Evolutionary conservation across 2,329 filamentous ascomycete genomes (phyloP).

Genomic region (Apiospora koreana): DNA sequence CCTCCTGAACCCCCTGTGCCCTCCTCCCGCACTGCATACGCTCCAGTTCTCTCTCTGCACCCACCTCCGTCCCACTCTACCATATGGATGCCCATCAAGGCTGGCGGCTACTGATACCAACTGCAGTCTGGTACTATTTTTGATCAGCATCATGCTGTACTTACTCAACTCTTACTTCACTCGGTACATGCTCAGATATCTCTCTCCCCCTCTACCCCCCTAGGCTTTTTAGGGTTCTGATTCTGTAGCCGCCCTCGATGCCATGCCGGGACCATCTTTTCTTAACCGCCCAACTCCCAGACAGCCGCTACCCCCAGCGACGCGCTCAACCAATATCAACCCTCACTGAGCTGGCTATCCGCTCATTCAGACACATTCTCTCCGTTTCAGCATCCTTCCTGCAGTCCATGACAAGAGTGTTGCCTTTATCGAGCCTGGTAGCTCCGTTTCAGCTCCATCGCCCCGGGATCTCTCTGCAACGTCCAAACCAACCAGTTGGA

Average conservation of each 20-base stretch:
- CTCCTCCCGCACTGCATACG: neutral
- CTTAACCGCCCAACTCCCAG: conserved; percentile 48
- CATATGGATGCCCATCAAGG: conserved; percentile 22
- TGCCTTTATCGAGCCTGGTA: conserved; percentile 25
- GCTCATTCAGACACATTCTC: conserved; percentile 50
- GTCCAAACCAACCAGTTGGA: conserved; percentile 44
- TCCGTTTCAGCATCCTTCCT: conserved; percentile 51
- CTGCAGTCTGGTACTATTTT: conserved; percentile 30
- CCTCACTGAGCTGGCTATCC: conserved; percentile 40
- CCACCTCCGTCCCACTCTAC: conserved; percentile 2
- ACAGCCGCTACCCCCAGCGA: conserved; percentile 47
- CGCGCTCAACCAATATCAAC: conserved; percentile 52
- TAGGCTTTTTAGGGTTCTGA: conserved; percentile 11
- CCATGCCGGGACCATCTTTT: conserved; percentile 28
- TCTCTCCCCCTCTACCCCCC: conserved; percentile 18
- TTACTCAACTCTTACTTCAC: too few species aligned
- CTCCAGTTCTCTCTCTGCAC: neutral
- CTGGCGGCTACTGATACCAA: conserved; percentile 38
- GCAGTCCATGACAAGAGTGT: conserved; percentile 33
- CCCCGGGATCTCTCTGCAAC: conserved; percentile 36
- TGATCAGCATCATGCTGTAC: conserved; percentile 20
- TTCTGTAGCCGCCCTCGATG: conserved; percentile 34
- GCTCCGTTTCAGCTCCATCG: conserved; percentile 36
- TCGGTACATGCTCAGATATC: neutral
- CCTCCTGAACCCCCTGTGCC: neutral